Evolutionary conservation across 148 eudicot genomes (phyloP).

Genomic region (Diospyros kaki): DNA sequence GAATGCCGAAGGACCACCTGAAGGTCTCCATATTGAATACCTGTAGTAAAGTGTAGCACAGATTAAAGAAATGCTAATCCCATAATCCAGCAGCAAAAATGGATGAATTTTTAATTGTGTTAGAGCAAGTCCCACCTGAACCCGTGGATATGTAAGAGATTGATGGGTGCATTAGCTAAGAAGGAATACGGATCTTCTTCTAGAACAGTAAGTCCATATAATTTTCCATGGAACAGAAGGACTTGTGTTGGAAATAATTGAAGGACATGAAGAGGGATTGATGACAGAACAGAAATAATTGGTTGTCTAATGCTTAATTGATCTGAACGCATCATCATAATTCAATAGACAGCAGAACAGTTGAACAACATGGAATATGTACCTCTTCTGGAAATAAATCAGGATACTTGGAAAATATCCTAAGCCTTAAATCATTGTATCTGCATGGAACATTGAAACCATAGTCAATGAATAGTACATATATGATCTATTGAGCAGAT

Average conservation of each 20-base stretch:
- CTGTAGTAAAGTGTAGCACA: conserved; percentile 30
- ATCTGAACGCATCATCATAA: background rate
- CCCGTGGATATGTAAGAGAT: too few relatives aligned
- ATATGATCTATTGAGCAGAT: background rate
- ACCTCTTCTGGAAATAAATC: conserved; percentile 94
- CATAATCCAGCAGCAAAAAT: background rate
- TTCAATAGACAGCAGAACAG: background rate
- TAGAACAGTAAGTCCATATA: background rate
- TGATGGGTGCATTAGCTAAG: background rate
- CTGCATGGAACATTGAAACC: conserved; percentile 40
- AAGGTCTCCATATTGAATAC: conserved; percentile 89
- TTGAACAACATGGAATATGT: conserved; percentile 8
- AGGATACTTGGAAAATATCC: conserved; percentile 90
- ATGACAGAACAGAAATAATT: background rate
- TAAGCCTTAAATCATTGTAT: conserved; percentile 72
- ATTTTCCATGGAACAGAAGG: too few relatives aligned
- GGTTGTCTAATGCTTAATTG: background rate
- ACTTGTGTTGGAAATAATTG: background rate
- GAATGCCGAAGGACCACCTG: conserved; percentile 96
- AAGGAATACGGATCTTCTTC: background rate
- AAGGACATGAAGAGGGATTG: background rate
- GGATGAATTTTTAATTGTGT: too few relatives aligned
- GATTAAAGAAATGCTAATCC: background rate
- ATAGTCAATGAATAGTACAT: background rate
- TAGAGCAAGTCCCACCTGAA: too few relatives aligned